phyloP scores from a whole-genome alignment of 106 monocot genomes.

The Vanilla planifolia region DNA sequence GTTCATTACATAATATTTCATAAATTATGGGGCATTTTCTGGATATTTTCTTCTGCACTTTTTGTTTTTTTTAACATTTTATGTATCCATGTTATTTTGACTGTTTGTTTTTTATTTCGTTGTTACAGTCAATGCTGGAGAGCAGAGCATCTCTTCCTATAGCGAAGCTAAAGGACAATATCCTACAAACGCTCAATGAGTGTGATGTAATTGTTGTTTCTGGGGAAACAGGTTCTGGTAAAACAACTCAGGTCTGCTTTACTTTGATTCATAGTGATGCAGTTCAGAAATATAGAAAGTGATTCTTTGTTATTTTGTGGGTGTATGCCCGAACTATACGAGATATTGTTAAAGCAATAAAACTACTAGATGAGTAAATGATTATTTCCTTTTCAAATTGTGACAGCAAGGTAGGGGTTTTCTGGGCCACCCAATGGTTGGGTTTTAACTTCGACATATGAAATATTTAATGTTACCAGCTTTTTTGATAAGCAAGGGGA shows the following conservation, averaged over 20 bases:
- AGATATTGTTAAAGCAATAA: background rate
- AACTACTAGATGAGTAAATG: too few species aligned
- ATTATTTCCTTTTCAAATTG: too few species aligned
- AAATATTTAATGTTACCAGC: background rate
- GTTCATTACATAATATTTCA: background rate
- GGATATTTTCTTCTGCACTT: background rate
- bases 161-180: conserved; percentile 46
- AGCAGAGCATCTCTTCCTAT: conserved; percentile 82
- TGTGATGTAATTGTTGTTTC: conserved; percentile 90
- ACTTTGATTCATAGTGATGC: background rate
- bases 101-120: background rate
- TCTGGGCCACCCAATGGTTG: background rate
- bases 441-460: background rate
- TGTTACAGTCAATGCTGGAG: conserved; percentile 68
- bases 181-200: conserved; percentile 50
- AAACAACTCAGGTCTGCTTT: conserved; percentile 91
- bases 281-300: background rate
- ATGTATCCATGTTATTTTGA: background rate
- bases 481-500: background rate
- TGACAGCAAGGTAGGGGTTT: too few species aligned
- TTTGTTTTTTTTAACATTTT: background rate
- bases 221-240: conserved; percentile 98
- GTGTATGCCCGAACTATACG: background rate
- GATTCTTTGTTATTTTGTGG: background rate
- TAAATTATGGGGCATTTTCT: background rate